These are phyloP conservation scores for Trichoderma sp. DNA, from an alignment of 2,329 filamentous ascomycete genomes.

Conservation along the genomic window DNA sequence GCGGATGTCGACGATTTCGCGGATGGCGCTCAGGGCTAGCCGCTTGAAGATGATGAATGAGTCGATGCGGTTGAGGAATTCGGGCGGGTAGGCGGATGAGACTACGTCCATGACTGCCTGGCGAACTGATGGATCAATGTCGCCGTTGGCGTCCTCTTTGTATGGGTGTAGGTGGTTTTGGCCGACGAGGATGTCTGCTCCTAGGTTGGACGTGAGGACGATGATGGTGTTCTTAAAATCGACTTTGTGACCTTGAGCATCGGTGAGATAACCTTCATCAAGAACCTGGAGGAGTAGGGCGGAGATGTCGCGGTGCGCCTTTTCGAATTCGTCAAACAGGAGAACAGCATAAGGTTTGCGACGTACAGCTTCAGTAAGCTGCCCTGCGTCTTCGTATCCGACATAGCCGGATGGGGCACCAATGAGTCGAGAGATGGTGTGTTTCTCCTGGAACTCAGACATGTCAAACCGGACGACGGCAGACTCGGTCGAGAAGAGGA, in stretches of 20 bases:
- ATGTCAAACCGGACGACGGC: constrained; percentile 96
- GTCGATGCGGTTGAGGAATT: constrained; percentile 95
- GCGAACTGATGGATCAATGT: constrained; percentile 71
- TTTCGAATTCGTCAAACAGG: constrained; percentile 96
- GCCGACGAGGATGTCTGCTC: constrained; percentile 84
- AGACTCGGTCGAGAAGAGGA: constrained; percentile 87
- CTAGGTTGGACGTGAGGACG: constrained; percentile 92
- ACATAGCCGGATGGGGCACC: constrained; percentile 93
- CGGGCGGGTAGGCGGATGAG: constrained; percentile 70
- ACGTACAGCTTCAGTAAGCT: constrained; percentile 91
- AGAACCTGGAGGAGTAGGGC: constrained; percentile 89
- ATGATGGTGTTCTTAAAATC: constrained; percentile 97
- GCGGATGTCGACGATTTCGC: constrained; percentile 92
- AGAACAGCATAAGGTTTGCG: constrained; percentile 94
- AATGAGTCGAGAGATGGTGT: constrained; percentile 90
- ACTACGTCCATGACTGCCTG: constrained; percentile 87
- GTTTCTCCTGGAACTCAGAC: constrained; percentile 97
- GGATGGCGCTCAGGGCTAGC: constrained; percentile 71
- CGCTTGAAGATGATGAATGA: constrained; percentile 96
- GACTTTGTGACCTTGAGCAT: constrained; percentile 92
- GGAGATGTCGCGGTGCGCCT: constrained; percentile 93
- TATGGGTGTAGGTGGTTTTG: constrained; percentile 64
- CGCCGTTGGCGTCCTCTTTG: constrained; percentile 60
- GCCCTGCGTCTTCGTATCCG: constrained; percentile 94
- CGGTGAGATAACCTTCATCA: constrained; percentile 93